Base-by-base conservation (phyloP, 495 filamentous ascomycete genomes). In the Cetradonia linearis region DNA sequence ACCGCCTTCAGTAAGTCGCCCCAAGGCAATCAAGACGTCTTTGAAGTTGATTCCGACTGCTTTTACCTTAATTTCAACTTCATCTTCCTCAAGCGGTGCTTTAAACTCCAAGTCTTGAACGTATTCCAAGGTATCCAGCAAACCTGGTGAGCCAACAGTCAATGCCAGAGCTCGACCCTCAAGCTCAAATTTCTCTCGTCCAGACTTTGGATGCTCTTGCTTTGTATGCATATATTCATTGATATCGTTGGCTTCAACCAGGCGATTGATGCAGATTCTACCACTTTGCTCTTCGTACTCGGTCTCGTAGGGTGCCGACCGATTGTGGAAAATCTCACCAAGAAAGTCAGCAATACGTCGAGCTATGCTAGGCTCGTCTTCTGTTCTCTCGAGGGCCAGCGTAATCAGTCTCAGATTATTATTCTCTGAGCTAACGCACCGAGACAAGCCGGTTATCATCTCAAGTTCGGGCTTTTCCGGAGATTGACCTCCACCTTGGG, bases 21-120 rank as follows among this genome's bases (percentile, higher is more conserved):
- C 72, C 55, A 72, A 68, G 0, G 70, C 69, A 33, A 70, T 65
- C 23, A 76, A 48, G 1, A 74, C 67, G 55, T 76, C 73, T 44
- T 64, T 55, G 62, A 76, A 75, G 55, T 74, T 76, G 18, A 76
- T 64, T 33, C 72, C 70, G 13, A 65, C 65, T 33, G 65, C 69
- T 16, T 60, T 55, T 2, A 72, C 64, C 10, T 64, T 36, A 11
- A 73, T 65, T 49, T 74, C 71, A 23, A 74, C 60, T 31, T 70
- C 56, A 18, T 70, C 67, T 2, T 58, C 63, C 0, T 57, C 62
- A 7, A 75, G 52, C 1, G 67, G 60, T 7, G 1, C 37, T 25
- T 48, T 53, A 27, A 53, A 55, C 4, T 54, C 33, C 3, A 57
- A 27, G 59, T 74, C 69, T 30, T 73, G 72, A 0, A 66, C 69